Evolutionary conservation across 2,329 filamentous ascomycete species (phyloP).

Genomic region (Pseudogymnoascus sp.): DNA sequence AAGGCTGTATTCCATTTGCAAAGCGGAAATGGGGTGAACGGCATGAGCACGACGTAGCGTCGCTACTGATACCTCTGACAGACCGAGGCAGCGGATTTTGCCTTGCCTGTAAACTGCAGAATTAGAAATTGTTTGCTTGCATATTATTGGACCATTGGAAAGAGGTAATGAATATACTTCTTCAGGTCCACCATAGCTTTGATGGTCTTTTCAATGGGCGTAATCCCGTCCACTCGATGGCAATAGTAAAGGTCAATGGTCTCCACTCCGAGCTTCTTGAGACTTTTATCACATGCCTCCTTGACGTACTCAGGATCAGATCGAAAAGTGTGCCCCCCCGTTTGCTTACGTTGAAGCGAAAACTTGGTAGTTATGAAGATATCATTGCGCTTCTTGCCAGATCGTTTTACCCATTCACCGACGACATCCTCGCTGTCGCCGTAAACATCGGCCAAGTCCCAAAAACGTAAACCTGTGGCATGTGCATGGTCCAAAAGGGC

Average conservation of each 20-base stretch:
- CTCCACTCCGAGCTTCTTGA: constrained; percentile 32
- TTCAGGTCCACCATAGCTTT: constrained; percentile 34
- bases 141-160: background rate
- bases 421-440: constrained; percentile 39
- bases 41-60: constrained; percentile 41
- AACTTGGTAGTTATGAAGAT: constrained; percentile 48
- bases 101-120: constrained; percentile 26
- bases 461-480: constrained; percentile 23
- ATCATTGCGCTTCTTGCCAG: constrained; percentile 33
- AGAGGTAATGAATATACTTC: constrained; percentile 14
- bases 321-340: constrained; percentile 1
- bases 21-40: constrained; percentile 38
- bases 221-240: constrained; percentile 33
- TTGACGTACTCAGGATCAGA: constrained; percentile 31
- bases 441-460: constrained; percentile 32
- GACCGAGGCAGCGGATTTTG: constrained; percentile 41
- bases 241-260: constrained; percentile 31
- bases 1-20: constrained; percentile 44
- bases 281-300: constrained; percentile 30
- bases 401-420: constrained; percentile 39
- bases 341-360: constrained; percentile 21
- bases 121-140: background rate
- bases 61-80: constrained; percentile 36
- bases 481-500: constrained; percentile 24
- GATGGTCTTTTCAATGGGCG: constrained; percentile 37